Percentiles rank a stretch among this genome's conserved stretches.
Evolutionary conservation across 768 basidiomycete species (phyloP).

Genomic region (Imleria badia): DNA sequence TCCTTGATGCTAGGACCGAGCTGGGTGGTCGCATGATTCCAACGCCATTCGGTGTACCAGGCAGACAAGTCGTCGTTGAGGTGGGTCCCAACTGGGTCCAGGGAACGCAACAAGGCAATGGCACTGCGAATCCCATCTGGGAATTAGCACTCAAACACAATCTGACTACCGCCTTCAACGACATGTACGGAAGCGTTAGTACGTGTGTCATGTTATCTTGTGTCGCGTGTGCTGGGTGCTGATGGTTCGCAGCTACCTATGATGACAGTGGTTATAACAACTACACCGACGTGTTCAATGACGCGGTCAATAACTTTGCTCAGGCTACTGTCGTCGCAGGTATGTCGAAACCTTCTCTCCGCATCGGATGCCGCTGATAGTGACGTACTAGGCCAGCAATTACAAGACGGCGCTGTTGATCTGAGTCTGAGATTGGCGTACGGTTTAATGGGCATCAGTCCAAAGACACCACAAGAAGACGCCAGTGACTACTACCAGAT

Average conservation of each 20-base stretch:
- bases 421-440: constrained; percentile 54
- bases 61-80: constrained; percentile 47
- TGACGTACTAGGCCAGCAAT: constrained; percentile 5
- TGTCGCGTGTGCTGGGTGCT: not conserved
- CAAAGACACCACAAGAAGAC: constrained; percentile 43
- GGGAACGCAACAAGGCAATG: constrained; percentile 47
- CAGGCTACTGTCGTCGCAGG: constrained; percentile 46
- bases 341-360: constrained; percentile 27
- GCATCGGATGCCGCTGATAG: constrained; percentile 43
- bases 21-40: constrained; percentile 63
- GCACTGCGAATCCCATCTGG: constrained; percentile 60
- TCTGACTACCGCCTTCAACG: constrained; percentile 44
- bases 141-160: constrained; percentile 55
- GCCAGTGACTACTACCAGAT: constrained; percentile 61
- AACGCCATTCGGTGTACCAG: constrained; percentile 40
- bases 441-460: constrained; percentile 45
- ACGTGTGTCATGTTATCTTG: constrained; percentile 15
- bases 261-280: constrained; percentile 51
- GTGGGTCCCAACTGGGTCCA: constrained; percentile 65
- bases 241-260: constrained; percentile 45
- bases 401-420: constrained; percentile 42
- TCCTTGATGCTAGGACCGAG: constrained; percentile 58
- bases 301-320: constrained; percentile 40
- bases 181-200: constrained; percentile 47
- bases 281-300: constrained; percentile 43